Evolutionary conservation across 2,329 filamentous ascomycete species (phyloP).

Genomic region (Elsinoe arachidis): DNA sequence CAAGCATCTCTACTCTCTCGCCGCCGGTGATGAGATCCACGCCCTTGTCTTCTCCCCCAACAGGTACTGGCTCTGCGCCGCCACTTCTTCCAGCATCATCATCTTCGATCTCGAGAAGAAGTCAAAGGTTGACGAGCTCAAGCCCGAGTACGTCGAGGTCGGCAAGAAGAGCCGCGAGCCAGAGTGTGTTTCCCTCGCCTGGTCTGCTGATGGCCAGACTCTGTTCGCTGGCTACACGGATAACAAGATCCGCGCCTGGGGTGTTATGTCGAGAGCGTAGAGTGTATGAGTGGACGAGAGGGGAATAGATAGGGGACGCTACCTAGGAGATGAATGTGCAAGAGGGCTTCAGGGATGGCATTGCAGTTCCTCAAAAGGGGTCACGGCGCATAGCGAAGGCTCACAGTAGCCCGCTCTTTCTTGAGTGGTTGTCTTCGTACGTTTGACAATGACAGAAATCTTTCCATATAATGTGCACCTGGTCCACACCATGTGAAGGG

Average conservation of each 20-base stretch:
- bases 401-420: background rate
- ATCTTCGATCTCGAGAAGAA: slow-evolving; percentile 99
- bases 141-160: slow-evolving; percentile 91
- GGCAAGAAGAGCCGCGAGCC: slow-evolving; percentile 99
- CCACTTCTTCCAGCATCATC: slow-evolving; percentile 95
- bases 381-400: slow-evolving; percentile 14
- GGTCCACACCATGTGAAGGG: no score
- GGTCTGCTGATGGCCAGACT: slow-evolving; percentile 97
- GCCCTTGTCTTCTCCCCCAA: slow-evolving; percentile 99
- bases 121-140: slow-evolving; percentile 99
- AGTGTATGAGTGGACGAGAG: slow-evolving; percentile 13
- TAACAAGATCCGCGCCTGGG: slow-evolving; percentile 97
- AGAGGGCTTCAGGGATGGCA: slow-evolving; percentile 8
- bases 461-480: background rate
- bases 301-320: slow-evolving; percentile 15
- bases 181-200: slow-evolving; percentile 94
- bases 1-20: slow-evolving; percentile 99
- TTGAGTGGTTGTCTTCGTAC: slow-evolving; percentile 10
- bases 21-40: slow-evolving; percentile 99
- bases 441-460: slow-evolving; percentile 9
- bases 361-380: slow-evolving; percentile 7
- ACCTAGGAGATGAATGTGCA: slow-evolving; percentile 4
- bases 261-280: slow-evolving; percentile 79
- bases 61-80: slow-evolving; percentile 99
- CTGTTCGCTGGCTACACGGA: slow-evolving; percentile 99